phyloP scores from a whole-genome alignment of 495 filamentous ascomycete species.

The Chlorociboria aeruginascens region DNA sequence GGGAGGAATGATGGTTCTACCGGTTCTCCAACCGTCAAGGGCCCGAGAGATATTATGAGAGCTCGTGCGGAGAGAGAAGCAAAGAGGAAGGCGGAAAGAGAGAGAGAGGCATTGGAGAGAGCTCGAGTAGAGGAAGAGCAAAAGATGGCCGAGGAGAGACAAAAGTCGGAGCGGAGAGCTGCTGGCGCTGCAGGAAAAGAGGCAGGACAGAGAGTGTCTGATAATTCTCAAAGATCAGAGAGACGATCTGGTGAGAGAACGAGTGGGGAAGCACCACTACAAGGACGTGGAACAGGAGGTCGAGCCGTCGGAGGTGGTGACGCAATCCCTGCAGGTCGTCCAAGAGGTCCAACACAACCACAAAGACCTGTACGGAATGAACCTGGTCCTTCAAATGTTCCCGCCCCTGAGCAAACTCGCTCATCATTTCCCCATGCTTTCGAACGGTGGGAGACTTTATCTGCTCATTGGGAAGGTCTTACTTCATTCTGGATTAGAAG shows the following conservation, averaged over 20 bases:
- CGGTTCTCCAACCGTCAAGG: slow-evolving; percentile 39
- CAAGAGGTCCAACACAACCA: slow-evolving; percentile 14
- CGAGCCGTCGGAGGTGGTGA: slow-evolving; percentile 16
- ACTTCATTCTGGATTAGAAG: slow-evolving; percentile 95
- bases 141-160: slow-evolving; percentile 39
- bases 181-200: slow-evolving; percentile 34
- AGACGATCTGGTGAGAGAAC: slow-evolving; percentile 11
- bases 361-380: slow-evolving; percentile 19
- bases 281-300: slow-evolving; percentile 16
- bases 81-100: slow-evolving; percentile 44
- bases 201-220: slow-evolving; percentile 16
- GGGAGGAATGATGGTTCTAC: slow-evolving; percentile 17
- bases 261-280: slow-evolving; percentile 4
- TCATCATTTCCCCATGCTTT: slow-evolving; percentile 89
- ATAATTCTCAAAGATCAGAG: slow-evolving; percentile 18
- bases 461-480: slow-evolving; percentile 95
- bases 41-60: slow-evolving; percentile 66
- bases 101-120: slow-evolving; percentile 30
- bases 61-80: slow-evolving; percentile 58
- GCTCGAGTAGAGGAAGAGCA: slow-evolving; percentile 42
- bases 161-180: slow-evolving; percentile 37
- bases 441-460: slow-evolving; percentile 91
- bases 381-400: slow-evolving; percentile 11
- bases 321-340: slow-evolving; percentile 4
- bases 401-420: slow-evolving; percentile 6